These are phyloP conservation scores for Primulina huaijiensis DNA, from an alignment of 257 asterid species.

Conservation along the genomic window DNA sequence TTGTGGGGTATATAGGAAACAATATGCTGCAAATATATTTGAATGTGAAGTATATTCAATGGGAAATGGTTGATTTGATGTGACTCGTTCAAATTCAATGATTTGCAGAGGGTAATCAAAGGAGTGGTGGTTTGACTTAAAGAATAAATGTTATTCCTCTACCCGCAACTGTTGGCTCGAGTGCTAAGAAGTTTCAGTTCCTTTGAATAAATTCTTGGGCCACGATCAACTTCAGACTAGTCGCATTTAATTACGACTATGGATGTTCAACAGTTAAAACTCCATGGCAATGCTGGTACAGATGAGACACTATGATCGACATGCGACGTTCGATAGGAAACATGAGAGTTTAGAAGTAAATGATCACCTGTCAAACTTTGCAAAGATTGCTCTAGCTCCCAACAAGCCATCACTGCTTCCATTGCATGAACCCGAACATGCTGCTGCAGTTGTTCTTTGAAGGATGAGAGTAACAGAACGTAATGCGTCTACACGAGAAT, in stretches of 20 bases:
- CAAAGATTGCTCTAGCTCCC: constrained; percentile 99
- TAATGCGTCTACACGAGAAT: constrained; percentile 71
- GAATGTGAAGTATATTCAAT: background rate
- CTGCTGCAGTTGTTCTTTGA: constrained; percentile 97
- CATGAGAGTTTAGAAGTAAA: constrained; percentile 2
- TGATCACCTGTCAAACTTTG: constrained; percentile 88
- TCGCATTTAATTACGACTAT: background rate
- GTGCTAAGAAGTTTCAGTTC: too few species aligned
- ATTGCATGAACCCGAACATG: constrained; percentile 98
- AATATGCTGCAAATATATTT: background rate
- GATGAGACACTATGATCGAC: background rate
- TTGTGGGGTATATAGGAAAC: background rate
- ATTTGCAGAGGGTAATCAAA: too few species aligned
- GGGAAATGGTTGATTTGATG: background rate
- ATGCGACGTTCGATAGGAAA: background rate
- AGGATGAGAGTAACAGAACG: constrained; percentile 85
- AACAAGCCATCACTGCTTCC: constrained; percentile 99
- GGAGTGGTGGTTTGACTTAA: too few species aligned
- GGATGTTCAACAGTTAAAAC: background rate
- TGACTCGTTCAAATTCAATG: background rate
- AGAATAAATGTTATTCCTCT: too few species aligned
- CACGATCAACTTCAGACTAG: too few species aligned
- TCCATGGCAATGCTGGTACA: background rate
- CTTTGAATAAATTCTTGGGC: too few species aligned
- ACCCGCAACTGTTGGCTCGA: too few species aligned